Base-by-base conservation (phyloP, 257 asterid species). In the Jacaranda copaia region DNA sequence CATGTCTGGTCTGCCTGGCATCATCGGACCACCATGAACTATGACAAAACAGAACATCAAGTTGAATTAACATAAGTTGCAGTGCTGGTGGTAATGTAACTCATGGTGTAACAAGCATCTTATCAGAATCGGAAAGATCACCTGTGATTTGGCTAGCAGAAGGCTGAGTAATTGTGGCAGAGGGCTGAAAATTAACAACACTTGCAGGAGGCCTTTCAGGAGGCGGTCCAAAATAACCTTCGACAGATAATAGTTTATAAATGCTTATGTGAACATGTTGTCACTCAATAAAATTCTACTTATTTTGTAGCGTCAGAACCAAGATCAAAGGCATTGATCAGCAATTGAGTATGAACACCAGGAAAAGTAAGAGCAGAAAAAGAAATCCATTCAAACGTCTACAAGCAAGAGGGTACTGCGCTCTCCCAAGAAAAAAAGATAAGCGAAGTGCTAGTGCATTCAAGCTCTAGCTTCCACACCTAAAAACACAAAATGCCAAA, bases 21-120 rank as follows among this genome's bases (percentile, higher is more conserved):
- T 85, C 81, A 80, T 77, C 7, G 81, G 83, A 71, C 59, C 81
- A 74, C 89, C 80, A 15, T 85, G 86, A 75, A 45, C 89, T 85
- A 79, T 40, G 57, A 52, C 53, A 65, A 77, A 73, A 46, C 32
- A 74, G 48, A 69, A 66, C 19, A 60, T 16, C 49, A 62, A 70
- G 62, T 64, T 55, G 59, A 75, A 60, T 51, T 52, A 59, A 43
- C 72, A 59, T 35, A 67, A 36, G 64, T 52, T 51, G 59, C 66
- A 77, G 70, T 52, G 36, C 53, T 48, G 48, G 16, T 15, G 15
- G 7, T 5, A 36, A 78, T 19, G 55, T 57, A 39, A 73, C 3
- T 52, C 58, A 18, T 5, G 20, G 32, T 15, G 15, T 68, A 42
- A 72, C 35, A 61, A 61, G 75, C 79, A 25, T 25, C 32, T 25